Base-by-base conservation (phyloP, 2,329 filamentous ascomycete genomes). In the Hypoxylon sp. region DNA sequence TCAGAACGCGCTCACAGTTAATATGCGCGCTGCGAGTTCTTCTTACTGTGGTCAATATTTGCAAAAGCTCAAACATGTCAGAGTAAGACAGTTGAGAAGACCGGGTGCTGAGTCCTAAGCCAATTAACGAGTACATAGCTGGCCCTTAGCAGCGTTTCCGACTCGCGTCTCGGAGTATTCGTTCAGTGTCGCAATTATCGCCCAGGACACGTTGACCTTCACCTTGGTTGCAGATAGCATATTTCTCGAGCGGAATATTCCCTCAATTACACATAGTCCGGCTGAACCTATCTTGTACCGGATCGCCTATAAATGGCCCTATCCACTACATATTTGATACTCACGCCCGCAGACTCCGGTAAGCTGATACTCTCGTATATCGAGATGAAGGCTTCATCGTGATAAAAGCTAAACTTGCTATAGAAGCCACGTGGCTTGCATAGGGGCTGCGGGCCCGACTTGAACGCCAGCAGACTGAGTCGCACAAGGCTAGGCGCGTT, bases 371-470 rank as follows among this genome's bases (percentile, higher is more conserved):
- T 32, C 16, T 59, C 33, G 33, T 52, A 62, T 53, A 52, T 53
- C 45, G 48, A 33, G 50, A 65, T 56, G 56, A 51, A 52, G 40
- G 38, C 38, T 26, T 46, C 55, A n/a, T 28, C 30, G 36, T 48
- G 32, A 49, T 33, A 22, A 30, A 40, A 63, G 16, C 26, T 55
- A 56, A 30, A 11, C 28, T 11, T 30, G 30, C 30, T 26, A 26
- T 62, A 52, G 22, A 28, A 60, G 52, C 63, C 65, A 68, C 65
- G 65, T 68, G 62, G 59, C 63, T 12, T 61, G 59, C 66, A 68
- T 64, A 61, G 16, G n/a, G n/a, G 30, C 30, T 33, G 44, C 30
- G 36, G 46, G n/a, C n/a, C n/a, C n/a, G n/a, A 48, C 24, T 18
- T 22, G 38, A 38, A 52, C 52, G 48, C 59, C 42, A 62, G 44